Evolutionary conservation across 345 rosid genomes (phyloP), one percentile per base, ranked within the genome.

Genomic region (Heritiera littoralis): DNA sequence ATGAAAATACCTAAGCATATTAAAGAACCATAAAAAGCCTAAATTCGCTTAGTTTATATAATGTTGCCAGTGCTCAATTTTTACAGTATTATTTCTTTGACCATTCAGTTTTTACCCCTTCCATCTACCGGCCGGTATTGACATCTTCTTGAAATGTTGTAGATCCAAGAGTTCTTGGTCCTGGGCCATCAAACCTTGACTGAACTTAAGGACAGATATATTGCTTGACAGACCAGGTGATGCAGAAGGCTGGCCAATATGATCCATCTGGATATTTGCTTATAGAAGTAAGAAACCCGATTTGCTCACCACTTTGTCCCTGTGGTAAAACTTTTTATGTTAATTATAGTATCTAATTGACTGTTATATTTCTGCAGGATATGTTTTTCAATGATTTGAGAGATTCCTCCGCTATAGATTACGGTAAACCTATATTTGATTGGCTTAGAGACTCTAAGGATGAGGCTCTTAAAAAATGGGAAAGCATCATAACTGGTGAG

Each of bases 221-320:
- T 83, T 95, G 97, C 85, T 63, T 74, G 79, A 89, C 90, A 18
- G 96, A 93, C 80, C 90, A 89, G 75, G 76, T 86, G 84, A 93
- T 91, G 99, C 86, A 81, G 78, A 93, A 87, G 85, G 92, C 95
- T 40, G 91, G 85, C 30, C 79, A 38, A 69, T 80, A 89, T 43
- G 93, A 91, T 87, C 91, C 92, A 38, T 95, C 98, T 23, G 98
- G 98, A 80, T 95, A 90, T 88, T 93, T 95, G 80, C 90, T 93
- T 79, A 86, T 95, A 65, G 97, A 93, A 84, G 98, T 93, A 83
- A 80, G 84, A 58, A 23, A 5, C 59, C 60, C 54, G 65, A 13
- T 54, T 70, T 38, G 5, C 69, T 79, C 14, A 35, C 28, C 6
- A 17, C 46, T 49, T 76, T 32, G 35, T 32, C 18, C 45, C 14